A percentile compares a stretch with the other conserved stretches of the same genome.
phyloP scores from a whole-genome alignment of 768 basidiomycete species.

The Boletus bicolor region DNA sequence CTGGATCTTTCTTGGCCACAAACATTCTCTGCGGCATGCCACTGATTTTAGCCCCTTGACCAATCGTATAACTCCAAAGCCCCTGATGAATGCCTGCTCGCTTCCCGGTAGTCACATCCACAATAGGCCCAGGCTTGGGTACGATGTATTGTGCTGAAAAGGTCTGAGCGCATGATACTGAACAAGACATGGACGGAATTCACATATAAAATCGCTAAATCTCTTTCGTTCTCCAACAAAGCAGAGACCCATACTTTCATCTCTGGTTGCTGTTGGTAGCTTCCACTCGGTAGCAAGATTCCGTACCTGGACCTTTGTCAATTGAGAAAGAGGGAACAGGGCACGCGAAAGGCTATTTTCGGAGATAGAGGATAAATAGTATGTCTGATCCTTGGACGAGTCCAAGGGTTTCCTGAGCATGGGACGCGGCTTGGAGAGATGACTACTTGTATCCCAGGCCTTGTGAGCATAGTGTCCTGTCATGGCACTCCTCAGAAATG shows the following conservation, averaged over 20 bases:
- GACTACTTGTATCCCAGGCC: slow-evolving; percentile 37
- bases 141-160: slow-evolving; percentile 70
- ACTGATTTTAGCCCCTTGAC: slow-evolving; percentile 67
- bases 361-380: slow-evolving; percentile 79
- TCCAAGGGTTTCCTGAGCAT: slow-evolving; percentile 57
- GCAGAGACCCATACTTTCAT: slow-evolving; percentile 92
- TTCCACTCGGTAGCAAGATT: slow-evolving; percentile 58
- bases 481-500: not conserved
- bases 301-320: slow-evolving; percentile 71
- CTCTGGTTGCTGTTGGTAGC: slow-evolving; percentile 70
- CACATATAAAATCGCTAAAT: slow-evolving; percentile 74
- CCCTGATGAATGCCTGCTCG: slow-evolving; percentile 64
- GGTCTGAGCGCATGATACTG: not conserved
- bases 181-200: slow-evolving; percentile 19
- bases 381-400: slow-evolving; percentile 81
- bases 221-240: slow-evolving; percentile 81
- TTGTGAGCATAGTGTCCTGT: slow-evolving; percentile 87
- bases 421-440: slow-evolving; percentile 35
- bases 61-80: slow-evolving; percentile 83
- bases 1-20: slow-evolving; percentile 67
- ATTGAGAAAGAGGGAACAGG: slow-evolving; percentile 70
- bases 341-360: slow-evolving; percentile 64
- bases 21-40: slow-evolving; percentile 65
- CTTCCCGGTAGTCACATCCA: slow-evolving; percentile 53
- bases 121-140: slow-evolving; percentile 65